Base-by-base conservation (phyloP, 2,329 filamentous ascomycete species). In the Aspergillus oerlinghausenensis region DNA sequence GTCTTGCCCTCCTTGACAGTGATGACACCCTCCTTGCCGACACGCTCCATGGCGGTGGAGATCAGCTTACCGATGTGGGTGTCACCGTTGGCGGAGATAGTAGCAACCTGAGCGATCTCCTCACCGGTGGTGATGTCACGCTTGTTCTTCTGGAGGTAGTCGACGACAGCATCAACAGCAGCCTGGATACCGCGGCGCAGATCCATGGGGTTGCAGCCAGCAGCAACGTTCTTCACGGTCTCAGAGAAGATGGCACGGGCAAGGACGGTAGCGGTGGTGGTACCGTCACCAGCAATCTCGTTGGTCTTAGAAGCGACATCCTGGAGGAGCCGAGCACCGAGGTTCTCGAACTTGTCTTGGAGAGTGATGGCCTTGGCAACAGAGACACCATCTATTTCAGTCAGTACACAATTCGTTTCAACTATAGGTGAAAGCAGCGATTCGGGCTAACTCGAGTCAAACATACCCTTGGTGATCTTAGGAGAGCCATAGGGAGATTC, bases 1-100 rank as follows among this genome's bases (percentile, higher is more conserved):
- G 94, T 97, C 89, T 97, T 99, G 75, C 94, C 94, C 84, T 99
- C 94, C 88, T 99, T 99, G 73, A 97, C 93, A 57, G 94, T 99
- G 77, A 99, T 99, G 73, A 99, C 94, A 83, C 94, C 94, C 83
- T 99, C 94, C 86, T 99, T 99, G 79, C 94, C 94, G 63, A 99
- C 94, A 85, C 96, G 96, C 85, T 99, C 94, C 94, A 99, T 99
- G 68, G 94, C 94, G 74, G 87, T 97, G 74, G 94, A 92, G 76
- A 99, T 94, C 74, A 99, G 86, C 80, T 91, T 88, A 70, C 94
- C 94, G 71, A 99, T 90, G 80, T 97, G 92, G 58, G 86, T 86
- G 75, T 99, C 94, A 67, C 94, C 94, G 80, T 99, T 99, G 77
- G 94, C 94, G 68, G 88, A 93, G 80, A 99, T 99, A 69, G 94